These are phyloP conservation scores for Trichophyton schoenleinii DNA, from an alignment of 2,329 filamentous ascomycete genomes.

Conservation along the genomic window DNA sequence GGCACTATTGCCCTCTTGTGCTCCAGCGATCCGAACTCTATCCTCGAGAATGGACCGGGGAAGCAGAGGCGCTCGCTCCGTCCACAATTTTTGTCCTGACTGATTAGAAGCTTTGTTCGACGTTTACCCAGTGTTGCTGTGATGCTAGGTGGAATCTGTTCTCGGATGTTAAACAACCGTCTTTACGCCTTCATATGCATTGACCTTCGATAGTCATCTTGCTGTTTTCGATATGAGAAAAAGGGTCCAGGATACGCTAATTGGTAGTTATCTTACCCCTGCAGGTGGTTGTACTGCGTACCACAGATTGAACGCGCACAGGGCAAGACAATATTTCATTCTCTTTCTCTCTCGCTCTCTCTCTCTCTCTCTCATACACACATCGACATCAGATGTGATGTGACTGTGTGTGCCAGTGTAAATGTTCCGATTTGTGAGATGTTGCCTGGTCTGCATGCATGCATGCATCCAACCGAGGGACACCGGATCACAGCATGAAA, in stretches of 20 bases:
- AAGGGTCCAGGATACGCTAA: neutral
- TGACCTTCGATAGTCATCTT: neutral
- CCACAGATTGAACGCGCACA: neutral
- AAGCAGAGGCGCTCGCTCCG: neutral
- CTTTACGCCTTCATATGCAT: neutral
- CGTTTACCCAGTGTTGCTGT: neutral
- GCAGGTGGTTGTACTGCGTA: neutral
- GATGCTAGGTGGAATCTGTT: neutral
- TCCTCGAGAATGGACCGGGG: conserved; percentile 1
- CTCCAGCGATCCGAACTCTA: neutral
- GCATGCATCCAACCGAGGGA: neutral
- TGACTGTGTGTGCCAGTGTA: neutral
- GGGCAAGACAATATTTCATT: neutral
- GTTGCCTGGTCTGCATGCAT: neutral
- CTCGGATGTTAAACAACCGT: neutral
- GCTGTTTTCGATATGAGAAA: neutral
- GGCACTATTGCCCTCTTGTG: neutral
- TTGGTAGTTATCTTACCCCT: neutral
- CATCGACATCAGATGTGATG: neutral
- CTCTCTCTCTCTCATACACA: neutral
- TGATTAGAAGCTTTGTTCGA: neutral
- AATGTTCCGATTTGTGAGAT: neutral
- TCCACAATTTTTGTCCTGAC: neutral
- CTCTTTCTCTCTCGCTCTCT: neutral
- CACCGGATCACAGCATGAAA: neutral